Evolutionary conservation across 2,329 filamentous ascomycete genomes (phyloP), one percentile per base, ranked within the genome.

Genomic region (Pyrenochaeta sp.): DNA sequence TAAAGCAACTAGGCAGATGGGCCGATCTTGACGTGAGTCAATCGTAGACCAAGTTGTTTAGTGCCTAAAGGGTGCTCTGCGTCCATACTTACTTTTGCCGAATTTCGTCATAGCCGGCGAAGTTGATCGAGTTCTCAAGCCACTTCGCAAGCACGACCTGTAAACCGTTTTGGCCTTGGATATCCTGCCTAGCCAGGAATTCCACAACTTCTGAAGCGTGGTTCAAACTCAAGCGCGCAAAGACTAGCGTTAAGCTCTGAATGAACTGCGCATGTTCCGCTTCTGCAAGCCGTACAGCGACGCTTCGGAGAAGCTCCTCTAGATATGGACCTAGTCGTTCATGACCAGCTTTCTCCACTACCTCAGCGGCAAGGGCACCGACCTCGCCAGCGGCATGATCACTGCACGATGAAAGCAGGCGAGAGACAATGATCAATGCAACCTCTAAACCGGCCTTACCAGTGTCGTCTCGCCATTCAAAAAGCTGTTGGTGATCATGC

Each of bases 31-130:
- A 42, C 22, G n/a, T 47, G 24, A 25, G 32, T n/a, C 30, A 48
- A 5, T 22, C 32, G 5, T 25, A 12, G 9, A 40, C 48, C 9
- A 42, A 25, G 3, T 42, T 30, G n/a, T 42, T 12, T 39, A 12
- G 15, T n/a, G 30, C 39, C 22, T 59, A 52, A 40, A 22, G 15
- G 12, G 25, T 43, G 37, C 27, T 25, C 28, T 15, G 39, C 12
- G 52, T 15, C 30, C 25, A 32, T n/a, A 82, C 88, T 78, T 82
- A 93, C 91, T 98, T 99, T 78, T 97, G 92, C 67, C 93, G 88
- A 68, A 98, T 98, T 77, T 97, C 94, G 70, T 98, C 93, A 69
- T 97, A 99, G 12, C 95, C 95, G n/a, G 93, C 93, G 79, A 99
- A 99, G 77, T 91, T 96, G 77, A 96, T 87, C 3, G 93, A 97